Conservation (phyloP, 2,329 filamentous ascomycete species). For the Cladophialophora immunda region DNA sequence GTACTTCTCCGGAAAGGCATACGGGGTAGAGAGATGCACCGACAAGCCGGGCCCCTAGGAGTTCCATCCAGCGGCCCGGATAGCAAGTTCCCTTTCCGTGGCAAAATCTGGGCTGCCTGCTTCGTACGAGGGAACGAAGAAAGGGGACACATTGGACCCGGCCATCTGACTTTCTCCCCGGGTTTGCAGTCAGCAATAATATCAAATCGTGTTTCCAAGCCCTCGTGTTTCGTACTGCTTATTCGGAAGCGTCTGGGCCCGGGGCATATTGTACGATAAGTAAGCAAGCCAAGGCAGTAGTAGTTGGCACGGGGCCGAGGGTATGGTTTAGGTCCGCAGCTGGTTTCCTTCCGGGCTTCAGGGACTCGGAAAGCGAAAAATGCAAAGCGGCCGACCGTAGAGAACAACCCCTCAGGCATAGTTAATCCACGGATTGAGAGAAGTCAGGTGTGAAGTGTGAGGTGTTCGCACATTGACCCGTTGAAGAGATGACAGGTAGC, state of each 20-base stretch:
- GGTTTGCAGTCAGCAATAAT: background rate
- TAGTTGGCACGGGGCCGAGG: background rate
- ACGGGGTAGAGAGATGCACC: background rate
- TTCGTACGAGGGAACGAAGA: background rate
- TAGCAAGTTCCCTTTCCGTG: background rate
- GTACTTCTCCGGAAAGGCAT: background rate
- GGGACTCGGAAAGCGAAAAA: background rate
- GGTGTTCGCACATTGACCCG: background rate
- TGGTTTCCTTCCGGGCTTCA: background rate
- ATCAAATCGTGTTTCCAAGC: background rate
- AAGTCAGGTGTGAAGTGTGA: background rate
- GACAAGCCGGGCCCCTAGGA: background rate
- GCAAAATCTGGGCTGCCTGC: background rate
- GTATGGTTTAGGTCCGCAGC: background rate
- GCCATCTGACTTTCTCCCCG: background rate
- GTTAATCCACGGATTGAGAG: background rate
- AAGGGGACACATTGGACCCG: background rate
- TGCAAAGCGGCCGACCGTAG: background rate
- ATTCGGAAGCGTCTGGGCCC: background rate
- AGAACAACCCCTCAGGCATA: background rate
- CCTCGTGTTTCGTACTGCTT: conserved; percentile 4
- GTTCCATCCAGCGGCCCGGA: background rate
- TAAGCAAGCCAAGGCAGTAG: background rate
- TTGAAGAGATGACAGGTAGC: background rate
- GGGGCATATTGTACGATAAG: background rate